phyloP scores from a whole-genome alignment of 23 red algal species.

The Pyropia yezoensis region DNA sequence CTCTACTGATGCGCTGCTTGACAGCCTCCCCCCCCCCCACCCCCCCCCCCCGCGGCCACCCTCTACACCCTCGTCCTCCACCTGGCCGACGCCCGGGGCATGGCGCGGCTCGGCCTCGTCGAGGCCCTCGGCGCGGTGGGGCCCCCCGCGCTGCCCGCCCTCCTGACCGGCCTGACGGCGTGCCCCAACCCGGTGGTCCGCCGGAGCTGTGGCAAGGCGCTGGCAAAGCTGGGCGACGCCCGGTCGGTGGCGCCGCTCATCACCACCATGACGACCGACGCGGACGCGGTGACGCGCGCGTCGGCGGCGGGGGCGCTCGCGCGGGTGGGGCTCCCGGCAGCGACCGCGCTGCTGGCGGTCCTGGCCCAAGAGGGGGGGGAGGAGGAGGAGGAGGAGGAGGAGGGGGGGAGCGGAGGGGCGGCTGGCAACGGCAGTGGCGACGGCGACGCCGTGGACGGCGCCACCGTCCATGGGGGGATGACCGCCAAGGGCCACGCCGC shows the following conservation, averaged over 20 bases:
- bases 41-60: not conserved
- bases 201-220: slow-evolving; percentile 46
- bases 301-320: slow-evolving; percentile 60
- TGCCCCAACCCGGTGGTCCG: slow-evolving; percentile 55
- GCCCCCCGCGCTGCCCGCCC: slow-evolving; percentile 12
- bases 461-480: slow-evolving; percentile 29
- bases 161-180: slow-evolving; percentile 9
- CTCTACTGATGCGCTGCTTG: slow-evolving; percentile 12
- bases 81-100: slow-evolving; percentile 54
- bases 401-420: not conserved
- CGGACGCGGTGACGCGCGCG: slow-evolving; percentile 42
- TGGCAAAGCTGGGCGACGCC: slow-evolving; percentile 58
- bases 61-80: slow-evolving; percentile 35
- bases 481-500: slow-evolving; percentile 60
- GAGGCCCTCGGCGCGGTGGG: slow-evolving; percentile 47
- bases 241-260: slow-evolving; percentile 19
- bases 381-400: too few species aligned
- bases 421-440: slow-evolving; percentile 18
- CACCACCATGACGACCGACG: slow-evolving; percentile 31
- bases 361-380: not conserved
- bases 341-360: slow-evolving; percentile 29
- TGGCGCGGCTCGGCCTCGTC: slow-evolving; percentile 45
- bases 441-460: slow-evolving; percentile 7
- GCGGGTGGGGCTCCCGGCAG: slow-evolving; percentile 44
- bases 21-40: not conserved